Conservation (phyloP, 495 filamentous ascomycete genomes). For the Haplographium delicatum region DNA sequence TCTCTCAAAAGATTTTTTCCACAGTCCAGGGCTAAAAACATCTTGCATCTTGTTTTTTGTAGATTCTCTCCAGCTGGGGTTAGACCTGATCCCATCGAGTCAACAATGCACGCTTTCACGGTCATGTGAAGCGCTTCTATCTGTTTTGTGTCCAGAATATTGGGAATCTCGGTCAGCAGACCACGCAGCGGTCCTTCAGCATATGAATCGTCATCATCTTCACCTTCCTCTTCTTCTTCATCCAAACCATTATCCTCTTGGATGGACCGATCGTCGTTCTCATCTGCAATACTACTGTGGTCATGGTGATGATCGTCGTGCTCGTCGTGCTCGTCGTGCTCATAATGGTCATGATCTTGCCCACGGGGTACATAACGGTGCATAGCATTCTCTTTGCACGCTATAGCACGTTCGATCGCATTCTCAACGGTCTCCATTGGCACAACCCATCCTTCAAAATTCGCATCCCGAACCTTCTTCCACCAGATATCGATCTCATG, state of each 20-base stretch:
- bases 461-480: conserved; percentile 46
- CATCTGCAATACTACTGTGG: conserved; percentile 37
- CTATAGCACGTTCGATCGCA: conserved; percentile 41
- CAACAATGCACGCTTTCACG: conserved; percentile 81
- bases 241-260: conserved; percentile 43
- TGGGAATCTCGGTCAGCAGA: conserved; percentile 85
- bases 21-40: conserved; percentile 78
- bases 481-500: conserved; percentile 54
- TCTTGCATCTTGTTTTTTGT: conserved; percentile 80
- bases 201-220: conserved; percentile 74
- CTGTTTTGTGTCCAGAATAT: conserved; percentile 85
- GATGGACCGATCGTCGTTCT: conserved; percentile 54
- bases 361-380: conserved; percentile 33
- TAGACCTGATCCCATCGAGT: conserved; percentile 51
- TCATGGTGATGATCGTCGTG: conserved; percentile 7
- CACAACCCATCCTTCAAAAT: conserved; percentile 47
- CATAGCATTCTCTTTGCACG: conserved; percentile 45
- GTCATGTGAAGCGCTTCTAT: conserved; percentile 95
- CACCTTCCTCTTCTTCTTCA: conserved; percentile 71
- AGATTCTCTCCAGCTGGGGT: conserved; percentile 62
- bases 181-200: conserved; percentile 82
- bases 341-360: conserved; percentile 26
- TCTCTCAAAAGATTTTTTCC: conserved; percentile 84
- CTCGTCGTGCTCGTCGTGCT: conserved; percentile 62
- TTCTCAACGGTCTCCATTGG: conserved; percentile 47